Base-by-base conservation (phyloP, 1,139 yeast genomes). In the Diutina siamensis region DNA sequence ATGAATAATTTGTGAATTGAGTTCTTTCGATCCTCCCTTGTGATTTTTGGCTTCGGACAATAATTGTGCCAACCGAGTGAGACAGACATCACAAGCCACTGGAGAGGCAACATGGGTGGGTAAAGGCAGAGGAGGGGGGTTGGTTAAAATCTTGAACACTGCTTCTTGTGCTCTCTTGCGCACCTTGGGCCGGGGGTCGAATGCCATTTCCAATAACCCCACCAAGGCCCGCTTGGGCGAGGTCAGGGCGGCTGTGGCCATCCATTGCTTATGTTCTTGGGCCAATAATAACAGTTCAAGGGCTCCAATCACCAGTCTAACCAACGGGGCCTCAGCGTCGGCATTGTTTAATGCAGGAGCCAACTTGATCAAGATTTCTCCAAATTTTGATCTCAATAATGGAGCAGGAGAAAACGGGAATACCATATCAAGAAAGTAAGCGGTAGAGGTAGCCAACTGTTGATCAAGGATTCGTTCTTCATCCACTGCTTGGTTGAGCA, bases 111-210 rank as follows among this genome's bases (percentile, higher is more conserved):
- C 82, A 59, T 89, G 97, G 44, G 76, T 80, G 7, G 81, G 73
- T 15, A 79, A 69, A 9, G 95, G 94, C n/a, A 89, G 83, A 0
- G 87, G 76, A 12, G 96, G 95, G 15, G 94, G 89, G 52, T 73
- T 72, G 4, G 65, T 52, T 51, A 92, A 67, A 31, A 92, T 68
- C 4, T 68, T 72, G 44, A 72, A 64, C 19, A 92, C 72, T 1
- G 97, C 85, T 49, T 92, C 98, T 55, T 83, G 85, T 1, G 97
- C 95, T 68, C 97, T 80, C 75, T 85, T 87, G 62, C 99, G 79
- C 12, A 94, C 95, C 58, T 94, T 94, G 32, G 99, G 98, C 60
- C 98, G 76, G 41, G 86, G 82, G 61, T 94, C 98, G 46, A 85
- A 65, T 0, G 92, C 76, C 51, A 88, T 71, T 56, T 87, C 89